Percentiles rank a stretch among this genome's conserved stretches.
phyloP scores from a whole-genome alignment of 176 grass and related monocot species.

The Avena atlantica region DNA sequence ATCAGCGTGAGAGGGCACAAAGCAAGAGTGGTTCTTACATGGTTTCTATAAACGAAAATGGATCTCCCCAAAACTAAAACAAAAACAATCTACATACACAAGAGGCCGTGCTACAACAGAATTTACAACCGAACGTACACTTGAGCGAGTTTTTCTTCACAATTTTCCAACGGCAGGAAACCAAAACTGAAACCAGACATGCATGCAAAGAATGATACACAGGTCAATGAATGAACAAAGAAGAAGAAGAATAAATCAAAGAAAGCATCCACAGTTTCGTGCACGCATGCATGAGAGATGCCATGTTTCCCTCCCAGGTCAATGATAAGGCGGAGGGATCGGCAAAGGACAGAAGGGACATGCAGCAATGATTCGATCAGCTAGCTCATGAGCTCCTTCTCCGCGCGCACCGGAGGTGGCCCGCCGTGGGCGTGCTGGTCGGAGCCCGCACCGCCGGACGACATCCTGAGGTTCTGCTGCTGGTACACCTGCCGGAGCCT shows the following conservation, averaged over 20 bases:
- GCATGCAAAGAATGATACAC: conserved; percentile 50
- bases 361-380: neutral
- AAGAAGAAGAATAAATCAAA: conserved; percentile 38
- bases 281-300: conserved; percentile 16
- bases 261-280: conserved; percentile 40
- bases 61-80: neutral
- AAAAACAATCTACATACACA: conserved; percentile 15
- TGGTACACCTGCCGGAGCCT: conserved; percentile 86
- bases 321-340: conserved; percentile 41
- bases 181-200: conserved; percentile 31
- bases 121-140: conserved; percentile 33
- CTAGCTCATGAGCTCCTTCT: conserved; percentile 64
- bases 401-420: conserved; percentile 42
- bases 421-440: conserved; percentile 23
- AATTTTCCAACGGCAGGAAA: conserved; percentile 10
- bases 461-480: conserved; percentile 77
- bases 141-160: conserved; percentile 25
- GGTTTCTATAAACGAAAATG: too few relatives aligned
- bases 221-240: conserved; percentile 36
- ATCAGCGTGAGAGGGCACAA: conserved; percentile 14
- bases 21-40: neutral
- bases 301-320: conserved; percentile 41
- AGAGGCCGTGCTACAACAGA: conserved; percentile 25
- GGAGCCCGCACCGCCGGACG: conserved; percentile 43
- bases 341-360: conserved; percentile 8